Evolutionary conservation across 768 basidiomycete species (phyloP), one percentile per base, ranked within the genome.

Genomic region (Calocybe gangraenosa): DNA sequence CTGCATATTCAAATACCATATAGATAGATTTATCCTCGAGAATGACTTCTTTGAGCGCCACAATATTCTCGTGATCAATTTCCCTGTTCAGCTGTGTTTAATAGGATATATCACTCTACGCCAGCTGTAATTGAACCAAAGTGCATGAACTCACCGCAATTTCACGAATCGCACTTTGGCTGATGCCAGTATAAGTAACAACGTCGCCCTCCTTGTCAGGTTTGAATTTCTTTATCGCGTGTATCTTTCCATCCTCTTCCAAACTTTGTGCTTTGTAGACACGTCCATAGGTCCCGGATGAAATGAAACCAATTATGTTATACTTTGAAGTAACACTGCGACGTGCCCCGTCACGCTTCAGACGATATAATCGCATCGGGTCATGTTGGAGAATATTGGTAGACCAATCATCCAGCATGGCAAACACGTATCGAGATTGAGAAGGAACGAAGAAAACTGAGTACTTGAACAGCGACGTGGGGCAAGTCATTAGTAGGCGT

Each of bases 201-300:
- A 93, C 83, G 59, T 98, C 96, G 17, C 95, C 95, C 68, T 99
- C 96, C 65, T 98, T 98, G 75, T 99, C 96, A 0, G 95, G 96
- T 61, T 99, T 99, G 74, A 98, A 98, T 65, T 98, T 99, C 74
- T 99, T 99, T 70, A 99, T 98, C 5, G 96, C 96, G 55, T 93
- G 87, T 37, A 95, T 75, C 51, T 69, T 73, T 2, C 74, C 79
- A 33, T 84, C 82, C 2, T 80, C 75, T 10, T 83, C 86, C 37
- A 78, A 70, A 58, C 85, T 87, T 58, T 83, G 79, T 0, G 94
- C 96, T 63, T 98, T 98, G 79, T 98, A 99, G 2, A 98, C 96
- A n/a, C 94, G 76, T 1, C 96, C 96, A 60, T 98, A 98, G 0
- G 95, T 98, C 15, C 96, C 96, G 7, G 92, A 95, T 2, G 96